These are phyloP conservation scores for Xylariaceae sp. DNA, from an alignment of 2,329 filamentous ascomycete species.

Conservation along the genomic window DNA sequence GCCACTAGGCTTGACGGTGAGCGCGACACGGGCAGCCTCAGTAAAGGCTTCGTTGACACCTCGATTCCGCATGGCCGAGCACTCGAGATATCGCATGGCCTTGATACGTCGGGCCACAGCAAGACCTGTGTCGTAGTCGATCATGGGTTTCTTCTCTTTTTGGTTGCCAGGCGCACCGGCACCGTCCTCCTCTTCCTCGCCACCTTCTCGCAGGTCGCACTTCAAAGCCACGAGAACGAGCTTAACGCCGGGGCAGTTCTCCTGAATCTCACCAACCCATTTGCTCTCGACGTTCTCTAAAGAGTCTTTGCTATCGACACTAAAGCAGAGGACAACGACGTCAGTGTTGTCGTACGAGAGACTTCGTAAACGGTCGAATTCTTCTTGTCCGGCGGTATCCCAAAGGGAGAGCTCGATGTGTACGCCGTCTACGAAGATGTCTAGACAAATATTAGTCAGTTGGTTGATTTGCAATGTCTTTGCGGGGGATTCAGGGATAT, in stretches of 20 bases:
- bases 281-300: constrained; percentile 98
- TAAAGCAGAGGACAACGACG: constrained; percentile 98
- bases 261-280: constrained; percentile 96
- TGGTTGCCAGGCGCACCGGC: constrained; percentile 36
- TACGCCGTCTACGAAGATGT: constrained; percentile 96
- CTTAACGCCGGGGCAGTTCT: constrained; percentile 94
- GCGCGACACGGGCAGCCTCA: constrained; percentile 89
- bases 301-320: constrained; percentile 91
- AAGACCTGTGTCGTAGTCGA: constrained; percentile 87
- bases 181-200: constrained; percentile 61
- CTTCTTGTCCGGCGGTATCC: constrained; percentile 98
- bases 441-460: constrained; percentile 43
- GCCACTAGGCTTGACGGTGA: constrained; percentile 65
- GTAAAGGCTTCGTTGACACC: constrained; percentile 99
- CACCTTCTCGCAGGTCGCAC: constrained; percentile 84
- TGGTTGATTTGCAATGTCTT: background rate
- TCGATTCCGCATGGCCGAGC: constrained; percentile 95
- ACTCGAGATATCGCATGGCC: constrained; percentile 92
- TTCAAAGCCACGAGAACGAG: constrained; percentile 94
- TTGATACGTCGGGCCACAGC: constrained; percentile 89
- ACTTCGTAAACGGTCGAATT: constrained; percentile 94
- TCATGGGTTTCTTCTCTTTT: constrained; percentile 65
- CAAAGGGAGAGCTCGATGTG: constrained; percentile 97
- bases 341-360: constrained; percentile 97
- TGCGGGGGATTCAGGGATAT: background rate